Evolutionary conservation across 164 flowering plant species (phyloP), one percentile per base, ranked within the genome.

Genomic region (Vitis rotundifolia): DNA sequence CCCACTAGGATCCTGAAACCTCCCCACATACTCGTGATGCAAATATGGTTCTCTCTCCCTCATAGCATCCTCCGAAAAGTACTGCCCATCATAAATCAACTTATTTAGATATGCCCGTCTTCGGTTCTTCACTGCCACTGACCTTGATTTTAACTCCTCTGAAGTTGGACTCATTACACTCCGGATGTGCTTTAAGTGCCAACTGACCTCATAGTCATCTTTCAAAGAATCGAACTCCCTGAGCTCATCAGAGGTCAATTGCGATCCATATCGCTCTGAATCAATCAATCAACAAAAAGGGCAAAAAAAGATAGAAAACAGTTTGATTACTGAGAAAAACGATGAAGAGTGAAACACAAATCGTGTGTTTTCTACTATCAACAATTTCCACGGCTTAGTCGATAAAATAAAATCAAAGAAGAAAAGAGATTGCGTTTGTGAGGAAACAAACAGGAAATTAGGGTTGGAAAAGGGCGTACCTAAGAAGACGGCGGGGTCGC

Each of bases 41-140:
- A 95, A 80, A 72, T 90, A 95, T 0, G 99, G 99, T 72, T 93
- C 98, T 68, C 99, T 84, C 76, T 91, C 99, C 81, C 99, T 84
- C 99, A 95, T 95, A 0, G 98, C 85, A 67, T 95, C 97, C 81
- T 95, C 99, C 0, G 99, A 95, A 72, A 95, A 95, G 77, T 93
- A 95, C 59, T 78, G 80, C 63, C 98, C 98, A 16, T 84, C 96
- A 22, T 15, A 44, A 1, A 93, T 68, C 56, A 93, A 75, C 77
- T 75, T 91, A 71, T 84, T 75, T 86, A 95, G 66, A 50, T 84
- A 95, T 0, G 98, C 97, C 28, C 88, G 77, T 61, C 99, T 85
- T 57, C 99, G 72, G 67, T 95, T 95, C 82, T 90, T 93, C n/a
- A 91, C 89, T 14, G 72, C 81, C 7, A 86, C 84, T 0, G 91